Percentiles rank a stretch among this genome's conserved stretches.
These are phyloP conservation scores for Lathyrus oleraceus DNA, from an alignment of 306 rosid species.

Conservation along the genomic window DNA sequence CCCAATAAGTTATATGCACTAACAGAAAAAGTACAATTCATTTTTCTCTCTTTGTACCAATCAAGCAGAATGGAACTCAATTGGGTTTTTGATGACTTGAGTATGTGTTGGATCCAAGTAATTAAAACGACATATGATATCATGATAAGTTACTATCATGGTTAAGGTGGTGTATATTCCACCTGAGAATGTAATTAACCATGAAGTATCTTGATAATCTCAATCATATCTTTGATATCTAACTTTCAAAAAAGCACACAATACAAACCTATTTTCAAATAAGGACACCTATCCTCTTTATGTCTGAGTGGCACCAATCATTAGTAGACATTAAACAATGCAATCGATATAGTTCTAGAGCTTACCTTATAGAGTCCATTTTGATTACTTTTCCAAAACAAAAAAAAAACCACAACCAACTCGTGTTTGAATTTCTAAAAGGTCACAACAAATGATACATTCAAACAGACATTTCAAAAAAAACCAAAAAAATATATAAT, in stretches of 20 bases:
- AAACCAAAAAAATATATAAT: too few species aligned
- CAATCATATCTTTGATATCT: conserved; percentile 39
- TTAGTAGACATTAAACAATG: conserved; percentile 24
- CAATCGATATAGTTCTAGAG: conserved; percentile 24
- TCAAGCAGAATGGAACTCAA: not conserved
- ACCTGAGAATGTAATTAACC: conserved; percentile 48
- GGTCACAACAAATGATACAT: too few species aligned
- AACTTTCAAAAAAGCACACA: conserved; percentile 15
- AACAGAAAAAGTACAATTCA: too few species aligned
- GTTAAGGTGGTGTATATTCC: conserved; percentile 42
- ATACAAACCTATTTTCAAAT: not conserved
- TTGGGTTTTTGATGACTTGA: conserved; percentile 33
- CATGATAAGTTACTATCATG: conserved; percentile 6
- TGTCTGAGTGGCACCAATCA: conserved; percentile 39
- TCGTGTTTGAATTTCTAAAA: too few species aligned
- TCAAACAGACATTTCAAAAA: too few species aligned
- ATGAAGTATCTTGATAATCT: conserved; percentile 39
- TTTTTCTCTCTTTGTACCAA: not conserved
- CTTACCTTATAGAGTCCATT: conserved; percentile 8
- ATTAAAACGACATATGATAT: conserved; percentile 33
- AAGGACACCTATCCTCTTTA: not conserved
- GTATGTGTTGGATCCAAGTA: not conserved
- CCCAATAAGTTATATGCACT: too few species aligned
- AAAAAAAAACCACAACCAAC: too few species aligned
- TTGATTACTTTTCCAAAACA: not conserved